These are phyloP conservation scores for Trichoderma reesei DNA, from an alignment of 495 filamentous ascomycete species.

Conservation along the genomic window DNA sequence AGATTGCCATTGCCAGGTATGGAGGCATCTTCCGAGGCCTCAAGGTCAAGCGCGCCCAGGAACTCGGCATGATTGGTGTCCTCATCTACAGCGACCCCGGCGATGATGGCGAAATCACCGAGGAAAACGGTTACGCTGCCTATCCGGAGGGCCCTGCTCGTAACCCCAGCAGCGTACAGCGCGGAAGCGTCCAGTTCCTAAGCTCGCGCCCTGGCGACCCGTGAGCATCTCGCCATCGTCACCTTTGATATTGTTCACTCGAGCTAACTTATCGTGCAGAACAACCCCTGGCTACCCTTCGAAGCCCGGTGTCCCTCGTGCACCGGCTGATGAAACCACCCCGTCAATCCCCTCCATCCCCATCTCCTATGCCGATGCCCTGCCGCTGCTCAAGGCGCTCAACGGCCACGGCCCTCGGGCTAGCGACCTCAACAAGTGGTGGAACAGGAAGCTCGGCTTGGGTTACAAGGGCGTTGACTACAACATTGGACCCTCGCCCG, in stretches of 20 bases:
- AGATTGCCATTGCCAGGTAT: slow-evolving; percentile 82
- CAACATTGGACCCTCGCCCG: slow-evolving; percentile 80
- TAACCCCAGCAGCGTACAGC: slow-evolving; percentile 80
- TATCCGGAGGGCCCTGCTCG: slow-evolving; percentile 87
- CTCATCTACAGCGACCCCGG: slow-evolving; percentile 85
- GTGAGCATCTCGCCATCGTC: slow-evolving; percentile 24
- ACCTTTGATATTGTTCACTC: not conserved
- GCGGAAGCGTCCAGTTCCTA: slow-evolving; percentile 82
- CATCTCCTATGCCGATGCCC: slow-evolving; percentile 76
- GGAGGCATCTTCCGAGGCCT: slow-evolving; percentile 80
- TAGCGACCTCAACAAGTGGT: slow-evolving; percentile 60
- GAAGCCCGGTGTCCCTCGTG: slow-evolving; percentile 75
- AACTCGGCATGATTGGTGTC: slow-evolving; percentile 81
- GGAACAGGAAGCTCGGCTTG: slow-evolving; percentile 65
- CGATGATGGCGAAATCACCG: slow-evolving; percentile 73
- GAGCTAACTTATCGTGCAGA: slow-evolving; percentile 15
- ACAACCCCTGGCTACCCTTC: slow-evolving; percentile 94
- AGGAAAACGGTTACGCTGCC: slow-evolving; percentile 64
- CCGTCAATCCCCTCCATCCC: slow-evolving; percentile 87
- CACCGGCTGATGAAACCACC: slow-evolving; percentile 55
- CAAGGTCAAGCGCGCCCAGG: slow-evolving; percentile 87
- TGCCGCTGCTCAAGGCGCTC: slow-evolving; percentile 77
- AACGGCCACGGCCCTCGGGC: slow-evolving; percentile 81
- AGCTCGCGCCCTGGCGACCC: slow-evolving; percentile 54
- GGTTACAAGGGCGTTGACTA: slow-evolving; percentile 79